These are phyloP conservation scores for Casuarina cunninghamiana DNA, from an alignment of 306 rosid genomes.

Conservation along the genomic window DNA sequence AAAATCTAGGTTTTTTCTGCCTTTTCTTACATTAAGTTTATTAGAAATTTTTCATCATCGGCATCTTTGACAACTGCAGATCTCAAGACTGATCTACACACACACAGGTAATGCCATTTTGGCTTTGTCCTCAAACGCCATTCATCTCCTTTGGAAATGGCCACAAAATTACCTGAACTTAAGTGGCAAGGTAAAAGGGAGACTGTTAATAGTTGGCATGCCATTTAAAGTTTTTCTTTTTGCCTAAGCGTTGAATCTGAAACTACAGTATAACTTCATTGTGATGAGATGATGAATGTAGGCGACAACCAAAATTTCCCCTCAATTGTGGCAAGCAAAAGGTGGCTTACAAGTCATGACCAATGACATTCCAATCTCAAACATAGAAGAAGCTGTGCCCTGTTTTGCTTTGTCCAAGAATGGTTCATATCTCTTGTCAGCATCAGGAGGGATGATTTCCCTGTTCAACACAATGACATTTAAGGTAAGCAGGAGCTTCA, in stretches of 20 bases:
- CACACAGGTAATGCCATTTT: conserved; percentile 34
- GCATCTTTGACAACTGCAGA: conserved; percentile 30
- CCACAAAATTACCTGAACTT: conserved; percentile 12
- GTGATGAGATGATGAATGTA: conserved; percentile 12
- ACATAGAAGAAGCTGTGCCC: conserved; percentile 13
- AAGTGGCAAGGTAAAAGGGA: conserved; percentile 23
- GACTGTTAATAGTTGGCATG: not conserved
- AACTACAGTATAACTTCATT: not conserved
- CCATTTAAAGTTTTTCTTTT: not conserved
- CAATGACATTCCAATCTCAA: conserved; percentile 20
- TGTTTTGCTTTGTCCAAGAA: conserved; percentile 37
- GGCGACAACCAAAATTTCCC: conserved; percentile 30
- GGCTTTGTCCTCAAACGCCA: conserved; percentile 38
- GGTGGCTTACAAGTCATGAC: conserved; percentile 30
- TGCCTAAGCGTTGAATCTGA: conserved; percentile 4
- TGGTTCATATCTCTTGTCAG: conserved; percentile 34
- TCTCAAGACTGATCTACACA: conserved; percentile 40
- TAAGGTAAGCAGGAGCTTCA: conserved; percentile 30
- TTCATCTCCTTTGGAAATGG: conserved; percentile 50
- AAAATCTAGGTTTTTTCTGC: not conserved
- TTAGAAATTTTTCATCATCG: not conserved
- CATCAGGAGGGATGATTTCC: conserved; percentile 42
- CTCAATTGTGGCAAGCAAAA: conserved; percentile 28
- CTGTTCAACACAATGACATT: conserved; percentile 32
- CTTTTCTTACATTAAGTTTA: not conserved